phyloP scores from a whole-genome alignment of 257 asterid species.

The Mitragyna speciosa region DNA sequence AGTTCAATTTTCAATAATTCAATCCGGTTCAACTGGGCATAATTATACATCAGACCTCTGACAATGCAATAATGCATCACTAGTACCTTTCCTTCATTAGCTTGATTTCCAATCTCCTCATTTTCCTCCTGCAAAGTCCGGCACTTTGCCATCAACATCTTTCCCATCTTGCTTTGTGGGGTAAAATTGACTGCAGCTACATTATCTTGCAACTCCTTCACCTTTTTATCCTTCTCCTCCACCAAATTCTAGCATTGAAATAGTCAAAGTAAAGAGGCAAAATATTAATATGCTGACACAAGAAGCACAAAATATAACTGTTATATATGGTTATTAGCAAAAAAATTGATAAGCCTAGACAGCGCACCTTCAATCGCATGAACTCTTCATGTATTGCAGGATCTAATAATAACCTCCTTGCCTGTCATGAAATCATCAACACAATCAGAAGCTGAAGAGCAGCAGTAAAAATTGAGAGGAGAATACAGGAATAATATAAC shows the following conservation, averaged over 20 bases:
- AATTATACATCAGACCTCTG: not conserved
- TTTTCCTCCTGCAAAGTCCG: slow-evolving; percentile 93
- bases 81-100: slow-evolving; percentile 97
- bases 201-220: slow-evolving; percentile 88
- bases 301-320: not conserved
- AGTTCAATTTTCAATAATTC: not conserved
- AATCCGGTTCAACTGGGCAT: not conserved
- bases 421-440: slow-evolving; percentile 46
- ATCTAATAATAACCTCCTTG: slow-evolving; percentile 80
- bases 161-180: slow-evolving; percentile 97
- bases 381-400: slow-evolving; percentile 99
- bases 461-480: not conserved
- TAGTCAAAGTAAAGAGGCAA: slow-evolving; percentile 4
- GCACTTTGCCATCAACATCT: slow-evolving; percentile 94
- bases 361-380: slow-evolving; percentile 74
- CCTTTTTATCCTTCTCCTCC: slow-evolving; percentile 94
- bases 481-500: not conserved
- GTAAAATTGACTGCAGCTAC: slow-evolving; percentile 90
- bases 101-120: slow-evolving; percentile 96
- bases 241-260: slow-evolving; percentile 71
- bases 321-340: not conserved
- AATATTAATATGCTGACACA: slow-evolving; percentile 13
- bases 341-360: slow-evolving; percentile 12
- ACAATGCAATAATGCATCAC: not conserved
- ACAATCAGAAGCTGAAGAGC: not conserved